phyloP scores from a whole-genome alignment of 306 rosid species.

The Pterocarpus santalinus region DNA sequence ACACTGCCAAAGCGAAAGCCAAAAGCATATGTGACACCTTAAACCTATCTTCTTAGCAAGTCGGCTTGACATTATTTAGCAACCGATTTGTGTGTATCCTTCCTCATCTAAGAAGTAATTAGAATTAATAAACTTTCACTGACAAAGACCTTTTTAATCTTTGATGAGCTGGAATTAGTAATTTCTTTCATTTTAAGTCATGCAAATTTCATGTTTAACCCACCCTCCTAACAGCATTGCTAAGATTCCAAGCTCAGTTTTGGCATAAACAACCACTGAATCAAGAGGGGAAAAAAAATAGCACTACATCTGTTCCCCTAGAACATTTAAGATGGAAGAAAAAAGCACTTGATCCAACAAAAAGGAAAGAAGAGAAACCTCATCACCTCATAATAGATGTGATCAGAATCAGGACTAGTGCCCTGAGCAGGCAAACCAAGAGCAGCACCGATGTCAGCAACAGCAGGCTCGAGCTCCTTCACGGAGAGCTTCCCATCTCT shows the following conservation, averaged over 20 bases:
- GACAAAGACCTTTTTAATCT: too few relatives aligned
- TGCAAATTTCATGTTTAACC: constrained; percentile 1
- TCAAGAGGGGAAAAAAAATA: neutral
- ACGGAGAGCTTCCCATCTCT: constrained; percentile 88
- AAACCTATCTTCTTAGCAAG: constrained; percentile 39
- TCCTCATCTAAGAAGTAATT: too few relatives aligned
- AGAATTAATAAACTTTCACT: too few relatives aligned
- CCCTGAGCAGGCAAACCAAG: constrained; percentile 94
- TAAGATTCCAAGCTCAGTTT: neutral
- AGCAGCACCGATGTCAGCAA: constrained; percentile 95
- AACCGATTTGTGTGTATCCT: neutral
- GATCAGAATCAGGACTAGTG: constrained; percentile 78
- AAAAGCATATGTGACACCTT: constrained; percentile 39
- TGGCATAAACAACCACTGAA: neutral
- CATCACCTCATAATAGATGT: constrained; percentile 77
- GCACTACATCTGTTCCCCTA: too few relatives aligned
- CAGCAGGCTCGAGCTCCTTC: constrained; percentile 93
- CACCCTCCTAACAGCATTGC: constrained; percentile 15
- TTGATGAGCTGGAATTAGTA: too few relatives aligned
- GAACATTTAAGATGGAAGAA: too few relatives aligned
- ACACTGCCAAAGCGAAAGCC: constrained; percentile 24
- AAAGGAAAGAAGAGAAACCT: neutral
- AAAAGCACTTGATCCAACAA: too few relatives aligned
- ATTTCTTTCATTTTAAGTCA: too few relatives aligned
- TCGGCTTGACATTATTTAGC: constrained; percentile 19